These are phyloP conservation scores for Bacidia gigantensis DNA, from an alignment of 495 filamentous ascomycete genomes.

Conservation along the genomic window DNA sequence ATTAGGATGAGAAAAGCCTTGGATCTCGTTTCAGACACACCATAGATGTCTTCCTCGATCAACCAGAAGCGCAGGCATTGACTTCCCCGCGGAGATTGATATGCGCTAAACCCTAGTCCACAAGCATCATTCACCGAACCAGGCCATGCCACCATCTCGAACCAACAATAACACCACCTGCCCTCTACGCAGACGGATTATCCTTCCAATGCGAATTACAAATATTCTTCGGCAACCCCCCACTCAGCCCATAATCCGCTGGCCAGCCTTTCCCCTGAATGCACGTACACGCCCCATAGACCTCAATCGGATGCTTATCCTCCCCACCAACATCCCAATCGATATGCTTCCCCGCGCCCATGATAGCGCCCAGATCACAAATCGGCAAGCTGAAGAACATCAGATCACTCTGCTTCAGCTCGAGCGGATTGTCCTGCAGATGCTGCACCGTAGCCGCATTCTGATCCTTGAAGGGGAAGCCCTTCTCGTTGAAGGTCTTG, in stretches of 20 bases:
- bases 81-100: too few relatives aligned
- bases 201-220: background rate
- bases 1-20: too few relatives aligned
- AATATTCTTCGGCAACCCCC: background rate
- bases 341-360: background rate
- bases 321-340: background rate
- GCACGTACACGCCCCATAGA: background rate
- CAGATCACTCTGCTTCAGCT: background rate
- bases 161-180: too few relatives aligned
- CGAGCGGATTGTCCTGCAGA: background rate
- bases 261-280: background rate
- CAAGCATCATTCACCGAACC: too few relatives aligned
- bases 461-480: constrained; percentile 1
- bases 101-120: too few relatives aligned
- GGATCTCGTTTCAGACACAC: too few relatives aligned
- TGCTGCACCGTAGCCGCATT: constrained; percentile 3
- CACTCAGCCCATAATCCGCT: background rate
- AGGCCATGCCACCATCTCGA: too few relatives aligned
- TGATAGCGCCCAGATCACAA: background rate
- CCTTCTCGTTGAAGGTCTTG: constrained; percentile 1
- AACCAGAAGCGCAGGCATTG: too few relatives aligned
- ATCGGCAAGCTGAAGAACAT: constrained; percentile 4
- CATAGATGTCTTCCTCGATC: too few relatives aligned
- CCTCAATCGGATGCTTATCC: background rate
- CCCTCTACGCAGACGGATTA: too few relatives aligned